These are phyloP conservation scores for Metschnikowia bowlesiae DNA, from an alignment of 805 yeast genomes.

Conservation along the genomic window DNA sequence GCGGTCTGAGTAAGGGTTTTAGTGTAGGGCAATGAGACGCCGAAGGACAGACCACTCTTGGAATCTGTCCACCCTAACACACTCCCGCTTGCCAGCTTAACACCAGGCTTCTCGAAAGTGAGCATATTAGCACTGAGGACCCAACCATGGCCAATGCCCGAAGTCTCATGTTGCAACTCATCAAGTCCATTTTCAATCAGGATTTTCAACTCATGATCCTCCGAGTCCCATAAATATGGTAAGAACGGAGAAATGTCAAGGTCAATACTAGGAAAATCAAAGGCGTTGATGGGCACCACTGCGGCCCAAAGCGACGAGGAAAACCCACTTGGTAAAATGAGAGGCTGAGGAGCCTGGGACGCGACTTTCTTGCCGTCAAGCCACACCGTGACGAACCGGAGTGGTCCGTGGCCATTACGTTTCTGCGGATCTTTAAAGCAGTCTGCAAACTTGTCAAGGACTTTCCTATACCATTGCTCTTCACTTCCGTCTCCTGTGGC, in stretches of 20 bases:
- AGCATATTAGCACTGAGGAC: constrained; percentile 52
- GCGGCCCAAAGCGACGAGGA: constrained; percentile 81
- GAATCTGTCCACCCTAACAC: constrained; percentile 21
- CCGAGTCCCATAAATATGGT: constrained; percentile 58
- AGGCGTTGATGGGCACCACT: constrained; percentile 68
- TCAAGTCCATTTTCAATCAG: constrained; percentile 16
- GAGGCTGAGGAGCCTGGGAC: constrained; percentile 63
- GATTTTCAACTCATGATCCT: constrained; percentile 24
- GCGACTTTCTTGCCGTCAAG: constrained; percentile 58
- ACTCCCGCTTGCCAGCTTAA: constrained; percentile 38
- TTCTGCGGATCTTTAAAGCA: constrained; percentile 29
- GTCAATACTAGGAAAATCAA: constrained; percentile 66
- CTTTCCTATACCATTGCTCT: constrained; percentile 78
- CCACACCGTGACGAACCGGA: constrained; percentile 60
- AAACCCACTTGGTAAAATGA: constrained; percentile 75
- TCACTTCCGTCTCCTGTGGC: constrained; percentile 76
- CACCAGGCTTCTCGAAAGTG: constrained; percentile 46
- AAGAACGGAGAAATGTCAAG: constrained; percentile 67
- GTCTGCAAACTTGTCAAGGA: constrained; percentile 43
- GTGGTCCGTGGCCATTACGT: constrained; percentile 64
- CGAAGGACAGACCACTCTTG: constrained; percentile 24
- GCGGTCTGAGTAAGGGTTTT: constrained; percentile 37
- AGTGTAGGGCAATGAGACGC: constrained; percentile 35
- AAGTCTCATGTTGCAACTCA: constrained; percentile 11
- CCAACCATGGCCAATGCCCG: constrained; percentile 52